phyloP scores from a whole-genome alignment of 768 basidiomycete genomes.

The Agrocybe chaxingu region DNA sequence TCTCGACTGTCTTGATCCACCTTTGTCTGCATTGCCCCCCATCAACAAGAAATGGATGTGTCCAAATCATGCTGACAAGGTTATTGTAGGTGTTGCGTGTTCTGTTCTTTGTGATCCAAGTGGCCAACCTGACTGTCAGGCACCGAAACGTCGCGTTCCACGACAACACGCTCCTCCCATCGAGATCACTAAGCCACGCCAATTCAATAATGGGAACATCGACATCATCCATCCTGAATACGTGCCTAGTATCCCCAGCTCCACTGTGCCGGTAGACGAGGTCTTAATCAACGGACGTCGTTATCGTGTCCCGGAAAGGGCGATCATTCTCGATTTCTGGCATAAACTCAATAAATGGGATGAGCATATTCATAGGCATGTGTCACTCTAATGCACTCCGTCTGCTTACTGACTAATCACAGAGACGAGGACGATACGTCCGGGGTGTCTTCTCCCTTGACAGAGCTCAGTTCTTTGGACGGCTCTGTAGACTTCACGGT shows the following conservation, averaged over 20 bases:
- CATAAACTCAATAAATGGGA: constrained; percentile 60
- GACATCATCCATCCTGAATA: constrained; percentile 75
- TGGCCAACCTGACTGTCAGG: constrained; percentile 37
- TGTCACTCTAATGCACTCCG: constrained; percentile 6
- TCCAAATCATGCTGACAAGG: constrained; percentile 91
- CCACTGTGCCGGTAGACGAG: constrained; percentile 67
- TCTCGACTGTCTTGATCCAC: constrained; percentile 93
- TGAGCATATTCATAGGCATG: constrained; percentile 39
- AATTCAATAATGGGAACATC: constrained; percentile 91
- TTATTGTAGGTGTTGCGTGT: constrained; percentile 54
- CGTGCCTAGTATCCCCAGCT: constrained; percentile 30
- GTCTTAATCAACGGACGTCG: constrained; percentile 84
- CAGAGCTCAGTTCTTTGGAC: constrained; percentile 70
- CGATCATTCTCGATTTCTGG: constrained; percentile 96
- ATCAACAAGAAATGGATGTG: constrained; percentile 98
- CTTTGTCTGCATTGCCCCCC: constrained; percentile 79
- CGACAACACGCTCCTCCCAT: constrained; percentile 65
- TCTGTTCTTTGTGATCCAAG: not conserved
- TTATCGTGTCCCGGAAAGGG: constrained; percentile 89
- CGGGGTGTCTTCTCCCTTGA: constrained; percentile 66
- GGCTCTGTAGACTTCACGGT: constrained; percentile 45
- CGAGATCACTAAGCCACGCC: constrained; percentile 69
- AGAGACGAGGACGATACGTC: constrained; percentile 43
- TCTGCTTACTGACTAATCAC: constrained; percentile 2
- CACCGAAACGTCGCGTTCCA: constrained; percentile 75